Percentiles rank a stretch among this genome's conserved stretches.
phyloP scores from a whole-genome alignment of 495 filamentous ascomycete genomes.

The Tetracladium setigerum region DNA sequence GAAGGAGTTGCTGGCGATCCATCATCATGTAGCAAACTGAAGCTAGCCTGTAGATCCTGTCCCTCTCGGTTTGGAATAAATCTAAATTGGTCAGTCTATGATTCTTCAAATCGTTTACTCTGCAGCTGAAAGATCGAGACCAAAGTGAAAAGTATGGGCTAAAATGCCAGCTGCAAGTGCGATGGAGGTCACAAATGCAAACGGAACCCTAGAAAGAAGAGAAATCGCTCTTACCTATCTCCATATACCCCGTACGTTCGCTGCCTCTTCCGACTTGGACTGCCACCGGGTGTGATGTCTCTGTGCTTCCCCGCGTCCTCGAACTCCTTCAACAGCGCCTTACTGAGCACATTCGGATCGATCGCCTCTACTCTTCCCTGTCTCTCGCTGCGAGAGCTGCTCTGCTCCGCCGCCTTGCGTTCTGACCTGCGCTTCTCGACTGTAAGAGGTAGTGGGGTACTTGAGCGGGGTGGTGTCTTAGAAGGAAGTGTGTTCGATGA shows the following conservation, averaged over 20 bases:
- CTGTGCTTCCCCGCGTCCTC: constrained; percentile 53
- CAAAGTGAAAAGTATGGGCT: not conserved
- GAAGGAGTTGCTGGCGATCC: constrained; percentile 88
- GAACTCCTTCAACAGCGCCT: constrained; percentile 51
- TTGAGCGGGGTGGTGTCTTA: constrained; percentile 18
- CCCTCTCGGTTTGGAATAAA: constrained; percentile 95
- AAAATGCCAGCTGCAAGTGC: not conserved
- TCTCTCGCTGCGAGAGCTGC: constrained; percentile 8
- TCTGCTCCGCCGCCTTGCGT: constrained; percentile 13
- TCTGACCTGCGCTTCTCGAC: constrained; percentile 20
- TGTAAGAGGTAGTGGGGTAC: constrained; percentile 16
- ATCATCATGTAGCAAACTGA: constrained; percentile 82
- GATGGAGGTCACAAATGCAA: constrained; percentile 4
- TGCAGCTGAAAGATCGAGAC: not conserved
- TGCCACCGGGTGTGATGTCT: constrained; percentile 64
- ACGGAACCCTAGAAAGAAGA: constrained; percentile 51
- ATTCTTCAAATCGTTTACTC: constrained; percentile 1
- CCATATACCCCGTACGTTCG: constrained; percentile 57
- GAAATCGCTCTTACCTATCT: constrained; percentile 20
- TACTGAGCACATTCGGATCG: constrained; percentile 53
- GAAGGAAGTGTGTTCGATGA: constrained; percentile 13
- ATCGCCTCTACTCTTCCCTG: constrained; percentile 4
- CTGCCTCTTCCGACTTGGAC: constrained; percentile 81
- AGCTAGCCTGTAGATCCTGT: constrained; percentile 87
- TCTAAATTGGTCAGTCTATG: constrained; percentile 34